Conservation (phyloP, 805 yeast species). For the Wickerhamomyces mucosus region DNA sequence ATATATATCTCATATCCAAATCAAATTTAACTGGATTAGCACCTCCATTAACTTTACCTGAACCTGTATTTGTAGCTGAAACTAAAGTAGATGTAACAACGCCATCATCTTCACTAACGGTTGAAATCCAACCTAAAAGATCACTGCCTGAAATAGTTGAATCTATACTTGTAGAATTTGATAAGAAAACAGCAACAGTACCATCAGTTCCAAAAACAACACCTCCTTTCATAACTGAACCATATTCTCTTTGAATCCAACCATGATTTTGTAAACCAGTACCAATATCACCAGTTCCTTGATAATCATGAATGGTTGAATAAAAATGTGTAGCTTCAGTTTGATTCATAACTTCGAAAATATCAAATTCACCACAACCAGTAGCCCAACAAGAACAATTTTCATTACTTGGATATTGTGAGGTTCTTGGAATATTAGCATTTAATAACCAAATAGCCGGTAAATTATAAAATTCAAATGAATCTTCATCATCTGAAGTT, state of each 20-base stretch:
- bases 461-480: constrained; percentile 37
- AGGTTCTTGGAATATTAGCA: constrained; percentile 64
- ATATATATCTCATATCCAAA: constrained; percentile 14
- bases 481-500: constrained; percentile 21
- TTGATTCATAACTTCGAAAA: constrained; percentile 62
- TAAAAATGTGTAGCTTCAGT: constrained; percentile 47
- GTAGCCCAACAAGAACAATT: constrained; percentile 71
- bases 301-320: constrained; percentile 69
- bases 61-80: constrained; percentile 29
- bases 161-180: constrained; percentile 43
- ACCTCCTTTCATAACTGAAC: constrained; percentile 55
- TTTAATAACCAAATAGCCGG: constrained; percentile 75
- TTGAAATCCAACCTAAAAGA: constrained; percentile 36
- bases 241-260: constrained; percentile 44
- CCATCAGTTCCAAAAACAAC: constrained; percentile 59
- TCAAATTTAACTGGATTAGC: too few species aligned
- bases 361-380: constrained; percentile 75
- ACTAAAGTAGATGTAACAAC: constrained; percentile 22
- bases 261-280: constrained; percentile 52
- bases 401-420: constrained; percentile 53
- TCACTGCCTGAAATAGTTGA: constrained; percentile 33
- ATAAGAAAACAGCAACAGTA: constrained; percentile 48
- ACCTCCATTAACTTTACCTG: constrained; percentile 17
- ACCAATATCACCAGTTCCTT: constrained; percentile 55
- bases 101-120: constrained; percentile 20